Evolutionary conservation across 371 early-diverging fungal species (phyloP).

Genomic region (Circinella umbellata): DNA sequence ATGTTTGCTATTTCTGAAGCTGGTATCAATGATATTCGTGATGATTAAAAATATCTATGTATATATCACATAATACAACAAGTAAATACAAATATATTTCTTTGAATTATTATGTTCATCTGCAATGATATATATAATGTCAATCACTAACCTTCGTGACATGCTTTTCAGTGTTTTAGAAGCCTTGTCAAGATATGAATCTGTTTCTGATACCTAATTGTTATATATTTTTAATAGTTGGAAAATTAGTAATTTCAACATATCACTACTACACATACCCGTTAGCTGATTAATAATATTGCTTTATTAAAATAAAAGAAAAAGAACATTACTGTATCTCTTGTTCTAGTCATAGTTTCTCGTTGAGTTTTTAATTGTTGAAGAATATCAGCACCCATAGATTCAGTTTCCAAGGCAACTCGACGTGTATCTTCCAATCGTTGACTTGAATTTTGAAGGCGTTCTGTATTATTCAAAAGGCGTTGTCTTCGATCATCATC

Average conservation of each 20-base stretch:
- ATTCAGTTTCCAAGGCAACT: slow-evolving; percentile 91
- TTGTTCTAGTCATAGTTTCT: slow-evolving; percentile 87
- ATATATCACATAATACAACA: not conserved
- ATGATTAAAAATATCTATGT: slow-evolving; percentile 2
- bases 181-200: slow-evolving; percentile 88
- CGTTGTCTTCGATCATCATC: slow-evolving; percentile 72
- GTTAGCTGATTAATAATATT: not conserved
- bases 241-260: not conserved
- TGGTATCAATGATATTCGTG: slow-evolving; percentile 59
- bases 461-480: slow-evolving; percentile 83
- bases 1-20: slow-evolving; percentile 69
- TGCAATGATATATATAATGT: not conserved
- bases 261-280: not conserved
- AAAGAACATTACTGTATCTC: slow-evolving; percentile 70
- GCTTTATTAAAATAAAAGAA: not conserved
- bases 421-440: slow-evolving; percentile 89
- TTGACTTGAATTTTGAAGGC: slow-evolving; percentile 76
- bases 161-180: slow-evolving; percentile 88
- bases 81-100: not conserved
- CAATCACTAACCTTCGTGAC: slow-evolving; percentile 81
- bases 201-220: slow-evolving; percentile 78
- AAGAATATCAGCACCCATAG: slow-evolving; percentile 84
- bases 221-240: too few species aligned
- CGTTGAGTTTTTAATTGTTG: slow-evolving; percentile 84
- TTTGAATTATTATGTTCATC: too few species aligned